Evolutionary conservation across 23 red algal species (phyloP).

Genomic region (Cyanidiococcus yangmingshanensis): DNA sequence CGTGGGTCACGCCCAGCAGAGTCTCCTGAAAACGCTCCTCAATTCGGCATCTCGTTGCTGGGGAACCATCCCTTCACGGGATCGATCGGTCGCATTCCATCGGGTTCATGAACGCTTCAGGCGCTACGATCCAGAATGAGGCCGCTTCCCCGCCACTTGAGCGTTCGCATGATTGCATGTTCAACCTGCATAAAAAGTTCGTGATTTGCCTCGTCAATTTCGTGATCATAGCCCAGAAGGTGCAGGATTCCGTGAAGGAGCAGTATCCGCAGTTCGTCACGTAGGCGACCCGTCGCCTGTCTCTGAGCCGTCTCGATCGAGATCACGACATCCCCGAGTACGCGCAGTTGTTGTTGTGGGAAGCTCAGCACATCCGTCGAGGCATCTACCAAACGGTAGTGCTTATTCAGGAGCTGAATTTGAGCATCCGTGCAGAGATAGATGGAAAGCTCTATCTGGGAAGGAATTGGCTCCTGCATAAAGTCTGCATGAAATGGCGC

Average conservation of each 20-base stretch:
- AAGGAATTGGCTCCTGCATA: not conserved
- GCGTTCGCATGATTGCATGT: not conserved
- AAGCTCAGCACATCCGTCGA: constrained; percentile 94
- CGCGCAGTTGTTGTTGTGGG: constrained; percentile 22
- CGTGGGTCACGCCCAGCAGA: too few relatives aligned
- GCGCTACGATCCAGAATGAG: not conserved
- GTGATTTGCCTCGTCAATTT: constrained; percentile 30
- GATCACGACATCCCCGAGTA: constrained; percentile 87
- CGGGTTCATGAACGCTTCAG: not conserved
- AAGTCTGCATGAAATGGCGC: not conserved
- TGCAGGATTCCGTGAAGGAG: constrained; percentile 89
- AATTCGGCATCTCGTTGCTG: too few relatives aligned
- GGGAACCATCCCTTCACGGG: too few relatives aligned
- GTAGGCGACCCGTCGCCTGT: constrained; percentile 27
- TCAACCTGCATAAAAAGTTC: constrained; percentile 18
- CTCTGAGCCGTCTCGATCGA: constrained; percentile 44
- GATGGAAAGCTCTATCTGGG: constrained; percentile 42
- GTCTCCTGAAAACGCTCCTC: too few relatives aligned
- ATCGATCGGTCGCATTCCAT: too few relatives aligned
- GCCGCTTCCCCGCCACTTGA: constrained; percentile 18
- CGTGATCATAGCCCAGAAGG: constrained; percentile 89
- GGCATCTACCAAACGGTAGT: constrained; percentile 49
- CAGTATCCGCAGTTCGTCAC: constrained; percentile 55
- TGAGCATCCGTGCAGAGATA: constrained; percentile 39
- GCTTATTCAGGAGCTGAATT: constrained; percentile 51